These are phyloP conservation scores for Albugo laibachii DNA, from an alignment of 352 stramenopile species.

Conservation along the genomic window DNA sequence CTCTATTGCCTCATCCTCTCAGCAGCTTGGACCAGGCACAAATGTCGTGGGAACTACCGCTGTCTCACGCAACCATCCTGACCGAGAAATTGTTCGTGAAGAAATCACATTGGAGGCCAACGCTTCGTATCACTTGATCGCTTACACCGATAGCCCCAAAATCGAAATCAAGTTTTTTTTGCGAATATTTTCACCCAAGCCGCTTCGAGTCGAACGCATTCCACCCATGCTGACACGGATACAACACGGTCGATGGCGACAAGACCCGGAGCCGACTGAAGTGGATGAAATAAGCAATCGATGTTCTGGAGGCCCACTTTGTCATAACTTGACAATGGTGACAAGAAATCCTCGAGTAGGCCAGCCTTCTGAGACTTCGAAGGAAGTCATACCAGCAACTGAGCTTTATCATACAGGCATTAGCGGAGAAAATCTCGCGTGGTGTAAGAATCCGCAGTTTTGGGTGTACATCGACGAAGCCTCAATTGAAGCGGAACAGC, in stretches of 20 bases:
- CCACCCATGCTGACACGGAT: conserved; percentile 37
- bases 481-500: no score
- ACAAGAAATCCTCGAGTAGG: conserved; percentile 2
- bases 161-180: conserved; percentile 84
- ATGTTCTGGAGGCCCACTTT: conserved; percentile 61
- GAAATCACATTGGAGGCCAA: conserved; percentile 51
- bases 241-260: conserved; percentile 42
- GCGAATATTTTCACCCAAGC: conserved; percentile 59
- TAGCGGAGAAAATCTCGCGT: conserved; percentile 36
- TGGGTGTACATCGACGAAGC: conserved; percentile 26
- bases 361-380: no score
- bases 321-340: conserved; percentile 12
- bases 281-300: conserved; percentile 21
- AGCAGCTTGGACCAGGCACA: conserved; percentile 4
- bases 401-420: no score
- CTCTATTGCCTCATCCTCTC: conserved; percentile 7
- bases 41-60: background rate
- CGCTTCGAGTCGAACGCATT: conserved; percentile 51
- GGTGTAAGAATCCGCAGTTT: conserved; percentile 84
- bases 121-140: conserved; percentile 58
- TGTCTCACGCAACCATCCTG: conserved; percentile 20
- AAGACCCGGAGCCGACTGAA: conserved; percentile 11
- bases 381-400: no score
- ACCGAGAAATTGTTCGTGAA: conserved; percentile 65
- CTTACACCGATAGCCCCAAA: conserved; percentile 57